Evolutionary conservation across 345 rosid genomes (phyloP).

Genomic region (Combretum micranthum): DNA sequence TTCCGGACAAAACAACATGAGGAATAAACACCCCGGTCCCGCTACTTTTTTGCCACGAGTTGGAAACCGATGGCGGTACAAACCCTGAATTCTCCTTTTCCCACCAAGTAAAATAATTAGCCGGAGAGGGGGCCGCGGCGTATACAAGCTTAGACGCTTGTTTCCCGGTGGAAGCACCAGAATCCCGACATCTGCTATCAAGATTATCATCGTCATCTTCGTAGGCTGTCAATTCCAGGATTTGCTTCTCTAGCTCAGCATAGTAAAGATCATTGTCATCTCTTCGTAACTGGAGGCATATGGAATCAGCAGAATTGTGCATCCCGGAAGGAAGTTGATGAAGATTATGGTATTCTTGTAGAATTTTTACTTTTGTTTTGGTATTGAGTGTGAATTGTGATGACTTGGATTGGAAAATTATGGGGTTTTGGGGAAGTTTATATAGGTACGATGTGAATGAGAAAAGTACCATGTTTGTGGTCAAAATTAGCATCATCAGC

Average conservation of each 20-base stretch:
- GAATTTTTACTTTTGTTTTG: no score
- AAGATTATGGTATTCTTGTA: no score
- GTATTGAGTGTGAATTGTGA: no score
- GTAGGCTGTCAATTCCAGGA: slow-evolving; percentile 20
- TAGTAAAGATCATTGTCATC: slow-evolving; percentile 19
- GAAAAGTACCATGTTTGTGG: neutral
- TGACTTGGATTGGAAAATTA: no score
- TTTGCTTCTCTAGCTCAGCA: slow-evolving; percentile 21
- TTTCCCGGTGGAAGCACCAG: no score
- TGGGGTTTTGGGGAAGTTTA: no score
- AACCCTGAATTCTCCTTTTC: neutral
- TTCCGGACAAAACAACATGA: neutral
- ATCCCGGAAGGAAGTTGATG: no score
- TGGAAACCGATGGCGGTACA: slow-evolving; percentile 2
- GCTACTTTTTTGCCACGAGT: slow-evolving; percentile 6
- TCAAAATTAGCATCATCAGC: neutral
- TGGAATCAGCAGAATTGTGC: no score
- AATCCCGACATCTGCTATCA: neutral
- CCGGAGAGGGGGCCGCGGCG: neutral
- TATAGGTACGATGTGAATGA: no score
- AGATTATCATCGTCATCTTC: slow-evolving; percentile 12
- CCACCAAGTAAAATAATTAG: neutral
- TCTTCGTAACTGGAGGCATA: no score
- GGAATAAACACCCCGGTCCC: slow-evolving; percentile 21
- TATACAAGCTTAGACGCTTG: neutral